These are phyloP conservation scores for Polyporus tsugae DNA, from an alignment of 1,284 basidiomycete species.

Conservation along the genomic window DNA sequence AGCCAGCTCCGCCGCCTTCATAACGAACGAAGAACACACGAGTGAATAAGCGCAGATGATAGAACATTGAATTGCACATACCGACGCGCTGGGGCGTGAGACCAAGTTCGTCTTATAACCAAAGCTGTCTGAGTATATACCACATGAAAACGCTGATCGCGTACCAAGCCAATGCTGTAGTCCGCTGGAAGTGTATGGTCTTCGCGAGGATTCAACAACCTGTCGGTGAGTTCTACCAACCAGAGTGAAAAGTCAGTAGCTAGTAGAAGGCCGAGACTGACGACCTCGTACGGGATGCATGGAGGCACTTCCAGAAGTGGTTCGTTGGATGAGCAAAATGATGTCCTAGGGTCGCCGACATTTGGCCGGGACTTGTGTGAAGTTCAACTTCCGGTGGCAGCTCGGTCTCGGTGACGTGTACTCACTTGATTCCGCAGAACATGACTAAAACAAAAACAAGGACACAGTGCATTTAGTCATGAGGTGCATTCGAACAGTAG, in stretches of 20 bases:
- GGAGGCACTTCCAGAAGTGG: slow-evolving; percentile 69
- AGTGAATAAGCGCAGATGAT: not conserved
- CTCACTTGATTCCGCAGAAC: slow-evolving; percentile 46
- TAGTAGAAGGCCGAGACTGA: not conserved
- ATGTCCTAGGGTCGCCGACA: slow-evolving; percentile 68
- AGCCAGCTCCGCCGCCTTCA: slow-evolving; percentile 39
- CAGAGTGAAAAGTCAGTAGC: not conserved
- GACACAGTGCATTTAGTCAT: not conserved
- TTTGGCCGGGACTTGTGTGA: slow-evolving; percentile 58
- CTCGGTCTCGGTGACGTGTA: not conserved
- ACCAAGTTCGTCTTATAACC: slow-evolving; percentile 39
- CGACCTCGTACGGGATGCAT: slow-evolving; percentile 55
- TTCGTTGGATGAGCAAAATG: slow-evolving; percentile 80
- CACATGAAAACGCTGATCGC: not conserved
- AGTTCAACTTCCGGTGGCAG: not conserved
- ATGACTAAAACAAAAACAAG: slow-evolving; percentile 31
- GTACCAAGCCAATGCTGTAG: slow-evolving; percentile 40
- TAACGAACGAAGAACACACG: not conserved
- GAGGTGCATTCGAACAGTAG: not conserved
- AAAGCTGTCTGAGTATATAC: not conserved
- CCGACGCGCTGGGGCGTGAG: slow-evolving; percentile 38
- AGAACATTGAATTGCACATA: slow-evolving; percentile 10
- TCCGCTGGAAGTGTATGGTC: slow-evolving; percentile 36
- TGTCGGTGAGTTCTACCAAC: slow-evolving; percentile 33
- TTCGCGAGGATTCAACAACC: slow-evolving; percentile 35